phyloP scores from a whole-genome alignment of 257 asterid species.

The Knoxia roxburghii region DNA sequence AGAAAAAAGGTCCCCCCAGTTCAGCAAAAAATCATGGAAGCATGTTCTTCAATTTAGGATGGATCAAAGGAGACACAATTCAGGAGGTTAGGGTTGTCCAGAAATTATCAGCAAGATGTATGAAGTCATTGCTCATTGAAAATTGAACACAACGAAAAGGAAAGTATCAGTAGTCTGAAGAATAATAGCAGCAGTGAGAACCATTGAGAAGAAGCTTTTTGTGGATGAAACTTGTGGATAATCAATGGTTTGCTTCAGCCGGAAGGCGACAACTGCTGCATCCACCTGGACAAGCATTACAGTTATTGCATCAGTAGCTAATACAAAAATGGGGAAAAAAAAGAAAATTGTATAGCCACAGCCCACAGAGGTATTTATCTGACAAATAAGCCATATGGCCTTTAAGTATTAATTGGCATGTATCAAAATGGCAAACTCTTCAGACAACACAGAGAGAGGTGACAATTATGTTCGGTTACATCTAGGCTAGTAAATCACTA shows the following conservation, averaged over 20 bases:
- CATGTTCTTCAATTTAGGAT: not conserved
- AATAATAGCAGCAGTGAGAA: conserved; percentile 16
- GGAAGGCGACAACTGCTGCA: conserved; percentile 81
- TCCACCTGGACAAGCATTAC: conserved; percentile 55
- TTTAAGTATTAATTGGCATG: not conserved
- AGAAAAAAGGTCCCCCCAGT: not conserved
- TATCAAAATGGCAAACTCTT: not conserved
- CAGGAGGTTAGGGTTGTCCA: not conserved
- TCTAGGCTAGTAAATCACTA: conserved; percentile 19
- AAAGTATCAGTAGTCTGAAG: not conserved
- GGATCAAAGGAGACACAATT: no score
- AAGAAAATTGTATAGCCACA: no score
- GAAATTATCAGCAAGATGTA: not conserved
- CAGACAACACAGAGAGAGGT: not conserved
- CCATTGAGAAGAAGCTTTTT: conserved; percentile 96
- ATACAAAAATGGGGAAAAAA: not conserved
- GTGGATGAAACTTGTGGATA: conserved; percentile 77
- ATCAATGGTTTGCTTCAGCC: conserved; percentile 55
- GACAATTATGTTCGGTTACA: not conserved
- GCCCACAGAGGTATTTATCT: not conserved
- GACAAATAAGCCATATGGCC: not conserved
- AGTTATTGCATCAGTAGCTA: not conserved
- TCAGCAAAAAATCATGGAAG: not conserved
- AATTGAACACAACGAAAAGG: not conserved
- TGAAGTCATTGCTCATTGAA: not conserved